Evolutionary conservation across 305 asterid genomes (phyloP), one percentile per base, ranked within the genome.

Genomic region (Solanum chacoense): DNA sequence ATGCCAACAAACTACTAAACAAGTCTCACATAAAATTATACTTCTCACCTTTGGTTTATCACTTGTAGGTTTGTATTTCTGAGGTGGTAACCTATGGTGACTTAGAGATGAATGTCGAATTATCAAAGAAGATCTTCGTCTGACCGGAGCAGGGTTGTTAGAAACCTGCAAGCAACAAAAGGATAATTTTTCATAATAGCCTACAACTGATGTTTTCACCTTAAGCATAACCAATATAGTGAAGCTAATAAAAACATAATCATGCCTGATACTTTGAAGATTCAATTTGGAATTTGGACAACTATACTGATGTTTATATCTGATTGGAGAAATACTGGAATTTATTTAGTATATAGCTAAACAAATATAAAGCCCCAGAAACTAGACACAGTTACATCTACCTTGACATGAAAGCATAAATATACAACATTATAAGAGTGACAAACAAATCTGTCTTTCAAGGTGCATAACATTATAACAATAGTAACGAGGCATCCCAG

Each of bases 21-120:
- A 20, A 35, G 8, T 80, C 76, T 85, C 18, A 40, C 29, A 20
- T 36, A 38, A 67, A 76, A 24, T 28, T 69, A 20, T 14, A 18
- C 20, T 85, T 90, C 93, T 93, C 90, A 93, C 98, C 95, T 92
- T 95, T 86, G 92, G 90, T 85, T 76, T 91, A 86, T 89, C 88
- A 89, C 67, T 90, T 78, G 79, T 72, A 65, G 87, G 87, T 77
- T 87, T 90, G 92, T 86, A 88, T 90, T 90, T 89, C 76, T 59
- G 89, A 75, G 91, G 87, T 69, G 89, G 89, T 87, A 78, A 76
- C 89, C 87, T 80, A 88, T 67, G 88, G 34, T 74, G 90, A 63
- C 89, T 75, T 24, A 69, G 63, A 89, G 93, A 91, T 87, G 90
- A 37, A 81, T 88, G 93, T 73, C 92, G 88, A 67, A 91, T 75